phyloP scores from a whole-genome alignment of 192 early-diverging fungal species.

The Rhizophagus clarus region DNA sequence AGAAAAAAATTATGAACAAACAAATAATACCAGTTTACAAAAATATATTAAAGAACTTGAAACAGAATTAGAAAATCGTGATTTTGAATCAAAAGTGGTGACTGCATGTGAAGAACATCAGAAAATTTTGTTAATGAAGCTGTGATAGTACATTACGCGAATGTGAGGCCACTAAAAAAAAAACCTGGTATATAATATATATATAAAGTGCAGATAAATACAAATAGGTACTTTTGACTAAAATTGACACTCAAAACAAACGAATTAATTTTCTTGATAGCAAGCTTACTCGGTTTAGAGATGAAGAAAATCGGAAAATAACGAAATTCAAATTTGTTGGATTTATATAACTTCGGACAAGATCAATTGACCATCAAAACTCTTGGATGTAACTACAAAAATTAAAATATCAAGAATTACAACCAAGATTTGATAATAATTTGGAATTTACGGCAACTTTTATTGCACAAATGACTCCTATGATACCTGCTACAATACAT shows the following conservation, averaged over 20 bases:
- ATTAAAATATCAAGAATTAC: slow-evolving; percentile 20
- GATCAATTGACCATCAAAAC: background rate
- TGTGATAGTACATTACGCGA: background rate
- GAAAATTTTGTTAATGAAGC: slow-evolving; percentile 16
- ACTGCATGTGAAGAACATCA: background rate
- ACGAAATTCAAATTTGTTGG: background rate
- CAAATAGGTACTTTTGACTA: background rate
- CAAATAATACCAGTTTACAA: background rate
- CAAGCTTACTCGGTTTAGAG: background rate
- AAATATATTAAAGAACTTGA: slow-evolving; percentile 26
- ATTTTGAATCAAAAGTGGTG: background rate
- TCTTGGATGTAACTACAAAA: background rate
- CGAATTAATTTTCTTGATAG: background rate
- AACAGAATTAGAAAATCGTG: background rate
- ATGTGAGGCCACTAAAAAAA: background rate
- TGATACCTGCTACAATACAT: background rate
- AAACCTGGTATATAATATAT: too few relatives aligned
- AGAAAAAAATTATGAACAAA: background rate
- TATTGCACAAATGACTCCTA: background rate
- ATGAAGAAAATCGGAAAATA: background rate
- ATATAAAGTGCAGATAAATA: background rate
- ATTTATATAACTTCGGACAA: background rate
- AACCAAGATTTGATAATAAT: background rate
- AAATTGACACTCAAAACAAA: background rate
- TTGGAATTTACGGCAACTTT: too few relatives aligned